A percentile compares a stretch with the other conserved stretches of the same genome.
These are phyloP conservation scores for Oenanthe sinensis DNA, from an alignment of 129 eudicot genomes.

Conservation along the genomic window DNA sequence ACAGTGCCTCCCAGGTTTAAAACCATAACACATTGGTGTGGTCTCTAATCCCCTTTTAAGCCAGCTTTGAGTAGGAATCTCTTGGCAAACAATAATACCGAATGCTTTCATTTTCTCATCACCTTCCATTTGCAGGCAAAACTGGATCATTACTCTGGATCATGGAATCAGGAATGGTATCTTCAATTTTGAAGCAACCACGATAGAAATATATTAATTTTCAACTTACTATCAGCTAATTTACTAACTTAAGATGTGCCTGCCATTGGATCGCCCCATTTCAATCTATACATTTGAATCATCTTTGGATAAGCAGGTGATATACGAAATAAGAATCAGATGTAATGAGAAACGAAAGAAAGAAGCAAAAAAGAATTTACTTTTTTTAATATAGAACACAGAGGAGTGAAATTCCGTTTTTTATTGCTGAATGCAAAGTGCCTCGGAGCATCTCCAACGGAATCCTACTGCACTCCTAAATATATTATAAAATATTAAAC, in stretches of 20 bases:
- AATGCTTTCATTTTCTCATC: constrained; percentile 78
- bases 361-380: no score
- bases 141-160: constrained; percentile 52
- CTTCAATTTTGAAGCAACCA: not conserved
- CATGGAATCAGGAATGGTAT: not conserved
- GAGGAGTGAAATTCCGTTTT: not conserved
- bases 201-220: not conserved
- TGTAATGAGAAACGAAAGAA: not conserved
- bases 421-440: not conserved
- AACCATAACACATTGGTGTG: constrained; percentile 74
- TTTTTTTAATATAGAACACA: not conserved
- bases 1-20: constrained; percentile 89
- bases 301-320: constrained; percentile 41
- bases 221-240: no score
- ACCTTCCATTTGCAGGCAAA: constrained; percentile 66
- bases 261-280: constrained; percentile 99
- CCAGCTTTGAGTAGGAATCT: constrained; percentile 80
- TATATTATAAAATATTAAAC: no score
- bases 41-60: constrained; percentile 57
- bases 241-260: constrained; percentile 69
- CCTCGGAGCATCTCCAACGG: no score
- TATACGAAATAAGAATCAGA: not conserved
- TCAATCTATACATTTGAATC: constrained; percentile 66
- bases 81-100: constrained; percentile 75
- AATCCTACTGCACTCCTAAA: no score